Evolutionary conservation across 2,329 filamentous ascomycete species (phyloP).

Genomic region (Sclerotinia borealis): DNA sequence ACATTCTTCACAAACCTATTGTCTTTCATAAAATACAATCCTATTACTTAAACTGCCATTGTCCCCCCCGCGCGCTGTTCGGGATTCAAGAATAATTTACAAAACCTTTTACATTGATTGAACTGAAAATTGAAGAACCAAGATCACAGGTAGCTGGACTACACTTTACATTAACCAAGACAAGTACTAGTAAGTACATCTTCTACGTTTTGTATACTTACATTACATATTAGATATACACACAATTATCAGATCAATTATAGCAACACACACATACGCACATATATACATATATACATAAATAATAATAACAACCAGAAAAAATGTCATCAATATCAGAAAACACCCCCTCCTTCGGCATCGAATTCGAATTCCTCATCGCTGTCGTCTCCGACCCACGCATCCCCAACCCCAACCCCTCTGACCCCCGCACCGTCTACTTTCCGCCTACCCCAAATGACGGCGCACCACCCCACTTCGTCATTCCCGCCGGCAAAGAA

Average conservation of each 20-base stretch:
- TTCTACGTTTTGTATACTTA: background rate
- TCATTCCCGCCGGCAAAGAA: background rate
- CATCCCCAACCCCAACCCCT: background rate
- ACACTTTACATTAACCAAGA: background rate
- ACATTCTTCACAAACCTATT: background rate
- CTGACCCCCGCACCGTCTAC: background rate
- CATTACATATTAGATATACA: background rate
- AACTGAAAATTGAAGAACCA: background rate
- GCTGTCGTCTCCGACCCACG: background rate
- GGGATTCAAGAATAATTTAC: background rate
- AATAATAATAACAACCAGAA: background rate
- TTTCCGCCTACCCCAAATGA: background rate
- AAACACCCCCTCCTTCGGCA: constrained; percentile 21
- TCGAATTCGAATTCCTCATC: constrained; percentile 25
- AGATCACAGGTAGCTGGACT: background rate
- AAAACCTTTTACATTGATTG: background rate
- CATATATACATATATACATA: background rate
- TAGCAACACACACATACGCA: background rate
- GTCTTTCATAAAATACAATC: background rate
- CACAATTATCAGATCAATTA: background rate
- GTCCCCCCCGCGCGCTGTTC: no score
- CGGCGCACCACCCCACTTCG: background rate
- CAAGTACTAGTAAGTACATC: background rate
- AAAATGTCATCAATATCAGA: background rate
- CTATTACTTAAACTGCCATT: background rate